phyloP scores from a whole-genome alignment of 1,284 basidiomycete species.

The Cystobasidium pallidum region DNA sequence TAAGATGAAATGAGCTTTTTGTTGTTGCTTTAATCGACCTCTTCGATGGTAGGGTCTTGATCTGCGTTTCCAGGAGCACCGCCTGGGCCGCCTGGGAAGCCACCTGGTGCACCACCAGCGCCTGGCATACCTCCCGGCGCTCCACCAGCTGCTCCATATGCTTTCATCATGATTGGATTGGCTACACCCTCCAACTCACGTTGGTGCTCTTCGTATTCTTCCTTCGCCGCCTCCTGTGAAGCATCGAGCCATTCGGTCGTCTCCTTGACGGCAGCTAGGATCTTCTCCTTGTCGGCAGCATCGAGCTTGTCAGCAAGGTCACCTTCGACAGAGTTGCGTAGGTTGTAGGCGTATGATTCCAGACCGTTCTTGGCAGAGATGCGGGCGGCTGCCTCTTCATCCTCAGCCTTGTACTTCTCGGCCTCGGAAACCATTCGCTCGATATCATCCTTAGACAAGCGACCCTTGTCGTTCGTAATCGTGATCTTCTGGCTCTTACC shows the following conservation, averaged over 20 bases:
- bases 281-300: slow-evolving; percentile 80
- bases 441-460: slow-evolving; percentile 97
- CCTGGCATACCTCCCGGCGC: slow-evolving; percentile 55
- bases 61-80: slow-evolving; percentile 30
- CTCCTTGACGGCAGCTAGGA: slow-evolving; percentile 81
- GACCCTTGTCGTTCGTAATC: slow-evolving; percentile 66
- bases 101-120: slow-evolving; percentile 50
- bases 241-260: slow-evolving; percentile 85
- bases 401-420: slow-evolving; percentile 58
- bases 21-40: slow-evolving; percentile 50
- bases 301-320: slow-evolving; percentile 71
- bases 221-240: slow-evolving; percentile 87
- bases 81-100: slow-evolving; percentile 24
- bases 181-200: slow-evolving; percentile 91
- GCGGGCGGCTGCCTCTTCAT: slow-evolving; percentile 62
- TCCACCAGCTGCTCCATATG: slow-evolving; percentile 70
- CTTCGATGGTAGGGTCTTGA: slow-evolving; percentile 46
- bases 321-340: slow-evolving; percentile 85
- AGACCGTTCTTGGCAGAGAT: slow-evolving; percentile 74
- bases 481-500: slow-evolving; percentile 77
- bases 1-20: too few relatives aligned
- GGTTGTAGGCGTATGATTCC: slow-evolving; percentile 84
- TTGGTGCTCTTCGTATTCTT: slow-evolving; percentile 93
- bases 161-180: slow-evolving; percentile 78
- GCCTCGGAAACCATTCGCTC: slow-evolving; percentile 94